Evolutionary conservation across 768 basidiomycete genomes (phyloP).

Genomic region (Amylocystis lapponica): DNA sequence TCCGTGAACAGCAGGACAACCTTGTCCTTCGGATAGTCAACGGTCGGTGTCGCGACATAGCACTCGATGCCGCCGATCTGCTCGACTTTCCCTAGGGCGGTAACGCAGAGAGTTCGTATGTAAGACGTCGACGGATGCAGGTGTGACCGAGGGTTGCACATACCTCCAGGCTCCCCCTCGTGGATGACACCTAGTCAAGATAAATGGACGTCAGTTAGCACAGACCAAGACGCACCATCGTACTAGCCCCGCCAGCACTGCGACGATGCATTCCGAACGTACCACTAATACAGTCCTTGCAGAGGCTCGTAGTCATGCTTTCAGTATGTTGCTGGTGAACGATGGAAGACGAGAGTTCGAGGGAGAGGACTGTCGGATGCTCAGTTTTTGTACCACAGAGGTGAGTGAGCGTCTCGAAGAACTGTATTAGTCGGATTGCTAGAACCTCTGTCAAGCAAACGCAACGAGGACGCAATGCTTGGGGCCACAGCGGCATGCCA

Average conservation of each 20-base stretch:
- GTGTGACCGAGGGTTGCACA: background rate
- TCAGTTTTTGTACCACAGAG: too few species aligned
- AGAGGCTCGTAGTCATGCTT: conserved; percentile 50
- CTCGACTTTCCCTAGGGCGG: conserved; percentile 30
- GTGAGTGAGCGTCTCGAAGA: too few species aligned
- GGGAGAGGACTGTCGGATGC: too few species aligned
- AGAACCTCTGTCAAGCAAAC: too few species aligned
- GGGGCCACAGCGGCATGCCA: too few species aligned
- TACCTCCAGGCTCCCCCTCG: conserved; percentile 32
- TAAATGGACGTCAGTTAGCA: background rate
- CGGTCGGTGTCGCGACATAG: conserved; percentile 37
- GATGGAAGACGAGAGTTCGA: too few species aligned
- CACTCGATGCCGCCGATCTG: conserved; percentile 31
- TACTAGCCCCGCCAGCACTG: background rate
- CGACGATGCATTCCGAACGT: conserved; percentile 1
- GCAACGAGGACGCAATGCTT: too few species aligned
- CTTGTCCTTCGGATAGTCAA: conserved; percentile 34
- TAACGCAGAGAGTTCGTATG: background rate
- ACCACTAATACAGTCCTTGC: conserved; percentile 54
- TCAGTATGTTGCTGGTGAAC: too few species aligned
- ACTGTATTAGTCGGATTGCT: too few species aligned
- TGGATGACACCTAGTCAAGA: conserved; percentile 26
- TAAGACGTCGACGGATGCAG: background rate
- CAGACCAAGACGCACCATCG: background rate
- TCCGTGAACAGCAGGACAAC: conserved; percentile 38